Conservation (phyloP, 2,329 filamentous ascomycete genomes). For the Ciborinia camelliae region DNA sequence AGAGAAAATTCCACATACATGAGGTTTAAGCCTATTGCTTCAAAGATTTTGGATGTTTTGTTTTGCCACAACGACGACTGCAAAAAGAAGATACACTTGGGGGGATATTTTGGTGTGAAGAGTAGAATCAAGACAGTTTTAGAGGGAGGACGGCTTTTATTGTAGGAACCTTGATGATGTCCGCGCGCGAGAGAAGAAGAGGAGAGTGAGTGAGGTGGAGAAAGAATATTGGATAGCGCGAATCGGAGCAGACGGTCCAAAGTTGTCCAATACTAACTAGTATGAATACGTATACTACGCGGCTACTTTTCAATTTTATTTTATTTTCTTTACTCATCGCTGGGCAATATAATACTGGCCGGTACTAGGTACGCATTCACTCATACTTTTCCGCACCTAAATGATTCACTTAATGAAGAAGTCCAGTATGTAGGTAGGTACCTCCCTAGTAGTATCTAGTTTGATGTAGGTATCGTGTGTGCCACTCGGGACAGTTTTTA, state of each 20-base stretch:
- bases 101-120: background rate
- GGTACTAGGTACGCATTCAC: too few relatives aligned
- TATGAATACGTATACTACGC: too few relatives aligned
- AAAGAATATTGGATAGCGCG: background rate
- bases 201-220: background rate
- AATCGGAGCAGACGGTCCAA: constrained; percentile 12
- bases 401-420: too few relatives aligned
- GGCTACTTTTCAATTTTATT: background rate
- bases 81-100: background rate
- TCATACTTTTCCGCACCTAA: background rate
- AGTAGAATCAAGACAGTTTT: background rate
- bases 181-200: too few relatives aligned
- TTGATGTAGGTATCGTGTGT: background rate
- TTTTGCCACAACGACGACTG: background rate
- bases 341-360: too few relatives aligned
- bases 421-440: background rate
- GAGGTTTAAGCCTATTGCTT: background rate
- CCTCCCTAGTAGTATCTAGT: too few relatives aligned
- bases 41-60: background rate
- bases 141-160: constrained; percentile 6
- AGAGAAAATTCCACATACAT: constrained; percentile 9
- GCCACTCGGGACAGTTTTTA: background rate
- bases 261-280: background rate
- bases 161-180: background rate
- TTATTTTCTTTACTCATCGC: background rate